Evolutionary conservation across 2,329 filamentous ascomycete genomes (phyloP).

Genomic region (Paraconiothyrium sp.): DNA sequence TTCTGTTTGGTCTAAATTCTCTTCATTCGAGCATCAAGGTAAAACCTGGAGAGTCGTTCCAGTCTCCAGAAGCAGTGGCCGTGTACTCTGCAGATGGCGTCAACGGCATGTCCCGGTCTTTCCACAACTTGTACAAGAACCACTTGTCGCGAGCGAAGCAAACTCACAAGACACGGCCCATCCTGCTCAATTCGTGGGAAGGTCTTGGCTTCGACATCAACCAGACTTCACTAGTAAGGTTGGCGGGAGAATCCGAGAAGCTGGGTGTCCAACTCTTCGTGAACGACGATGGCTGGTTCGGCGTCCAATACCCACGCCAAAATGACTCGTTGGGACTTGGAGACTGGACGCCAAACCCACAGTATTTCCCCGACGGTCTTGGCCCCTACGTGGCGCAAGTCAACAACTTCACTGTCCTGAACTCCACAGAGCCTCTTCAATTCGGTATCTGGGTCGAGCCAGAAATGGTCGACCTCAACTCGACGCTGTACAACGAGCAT

Average conservation of each 20-base stretch:
- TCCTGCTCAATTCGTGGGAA: slow-evolving; percentile 73
- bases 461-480: slow-evolving; percentile 73
- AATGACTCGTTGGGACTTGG: slow-evolving; percentile 68
- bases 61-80: slow-evolving; percentile 70
- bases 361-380: slow-evolving; percentile 68
- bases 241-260: slow-evolving; percentile 66
- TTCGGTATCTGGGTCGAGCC: slow-evolving; percentile 76
- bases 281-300: slow-evolving; percentile 75
- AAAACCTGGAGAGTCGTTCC: slow-evolving; percentile 64
- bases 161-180: slow-evolving; percentile 61
- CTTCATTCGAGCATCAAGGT: slow-evolving; percentile 68
- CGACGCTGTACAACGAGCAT: slow-evolving; percentile 67
- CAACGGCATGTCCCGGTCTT: slow-evolving; percentile 69
- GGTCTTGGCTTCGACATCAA: slow-evolving; percentile 69
- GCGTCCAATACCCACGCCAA: slow-evolving; percentile 67
- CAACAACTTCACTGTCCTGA: slow-evolving; percentile 59
- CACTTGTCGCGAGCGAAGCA: slow-evolving; percentile 68
- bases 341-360: slow-evolving; percentile 69
- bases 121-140: slow-evolving; percentile 69
- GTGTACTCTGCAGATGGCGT: slow-evolving; percentile 68
- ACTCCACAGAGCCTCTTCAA: slow-evolving; percentile 59
- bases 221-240: slow-evolving; percentile 62
- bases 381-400: slow-evolving; percentile 61
- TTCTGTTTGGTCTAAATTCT: slow-evolving; percentile 69
- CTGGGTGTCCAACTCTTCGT: slow-evolving; percentile 72